Conservation (phyloP, 1,284 basidiomycete species). For the Rhizoctonia solani region DNA sequence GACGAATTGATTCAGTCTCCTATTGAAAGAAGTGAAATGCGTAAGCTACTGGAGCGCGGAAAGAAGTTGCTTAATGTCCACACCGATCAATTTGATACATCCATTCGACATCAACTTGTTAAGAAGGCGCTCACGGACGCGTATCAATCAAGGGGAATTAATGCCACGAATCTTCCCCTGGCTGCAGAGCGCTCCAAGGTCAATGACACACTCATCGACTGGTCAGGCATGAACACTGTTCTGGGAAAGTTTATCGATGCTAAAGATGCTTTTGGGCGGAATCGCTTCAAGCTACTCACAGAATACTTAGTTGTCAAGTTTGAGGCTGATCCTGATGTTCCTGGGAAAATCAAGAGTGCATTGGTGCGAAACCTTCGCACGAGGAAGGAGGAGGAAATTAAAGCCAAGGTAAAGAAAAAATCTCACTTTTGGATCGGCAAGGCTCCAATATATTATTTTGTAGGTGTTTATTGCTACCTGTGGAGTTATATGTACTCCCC, state of each 20-base stretch:
- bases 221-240: conserved; percentile 27
- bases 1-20: conserved; percentile 22
- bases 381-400: background rate
- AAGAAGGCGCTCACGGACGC: conserved; percentile 15
- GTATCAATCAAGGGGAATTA: background rate
- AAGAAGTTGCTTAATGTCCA: conserved; percentile 31
- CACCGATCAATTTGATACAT: conserved; percentile 17
- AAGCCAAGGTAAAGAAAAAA: conserved; percentile 3
- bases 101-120: conserved; percentile 20
- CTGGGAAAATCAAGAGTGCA: background rate
- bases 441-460: background rate
- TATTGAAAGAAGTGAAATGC: background rate
- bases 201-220: conserved; percentile 22
- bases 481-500: conserved; percentile 27
- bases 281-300: conserved; percentile 20
- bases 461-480: conserved; percentile 25
- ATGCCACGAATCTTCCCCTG: conserved; percentile 13
- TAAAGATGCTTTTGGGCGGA: background rate
- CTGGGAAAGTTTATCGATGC: conserved; percentile 5
- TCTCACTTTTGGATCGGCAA: background rate
- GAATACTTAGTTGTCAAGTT: conserved; percentile 27
- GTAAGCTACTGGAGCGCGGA: conserved; percentile 10
- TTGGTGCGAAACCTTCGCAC: conserved; percentile 12
- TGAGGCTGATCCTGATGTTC: background rate
- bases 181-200: conserved; percentile 31